Evolutionary conservation across 2,329 filamentous ascomycete species (phyloP).

Genomic region (Microcyclosporella mali): DNA sequence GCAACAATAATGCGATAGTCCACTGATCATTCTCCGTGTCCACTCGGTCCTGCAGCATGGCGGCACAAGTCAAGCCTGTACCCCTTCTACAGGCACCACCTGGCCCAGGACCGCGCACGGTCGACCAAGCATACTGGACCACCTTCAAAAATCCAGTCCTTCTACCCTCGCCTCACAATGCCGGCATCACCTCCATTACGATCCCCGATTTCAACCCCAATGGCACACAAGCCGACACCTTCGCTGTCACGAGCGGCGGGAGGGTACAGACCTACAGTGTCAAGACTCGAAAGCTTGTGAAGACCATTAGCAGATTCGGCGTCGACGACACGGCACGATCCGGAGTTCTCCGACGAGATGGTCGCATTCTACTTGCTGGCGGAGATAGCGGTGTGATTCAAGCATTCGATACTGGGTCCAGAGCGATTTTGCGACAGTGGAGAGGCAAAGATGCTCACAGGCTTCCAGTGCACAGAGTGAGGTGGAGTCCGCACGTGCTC

Average conservation of each 20-base stretch:
- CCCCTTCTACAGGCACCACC: constrained; percentile 76
- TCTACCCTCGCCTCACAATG: constrained; percentile 83
- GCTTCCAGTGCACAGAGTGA: constrained; percentile 86
- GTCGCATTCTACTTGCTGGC: constrained; percentile 80
- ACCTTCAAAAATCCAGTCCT: constrained; percentile 88
- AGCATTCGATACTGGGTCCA: constrained; percentile 84
- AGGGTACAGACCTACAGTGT: constrained; percentile 91
- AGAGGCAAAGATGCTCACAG: constrained; percentile 56
- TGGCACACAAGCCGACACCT: constrained; percentile 54
- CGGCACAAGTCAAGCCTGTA: constrained; percentile 75
- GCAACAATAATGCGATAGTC: neutral
- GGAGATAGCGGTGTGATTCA: constrained; percentile 90
- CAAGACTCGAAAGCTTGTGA: constrained; percentile 82
- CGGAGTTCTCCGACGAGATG: constrained; percentile 82
- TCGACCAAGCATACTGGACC: constrained; percentile 94
- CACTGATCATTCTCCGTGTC: neutral
- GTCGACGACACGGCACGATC: constrained; percentile 78
- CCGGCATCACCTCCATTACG: constrained; percentile 79
- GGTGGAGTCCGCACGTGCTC: constrained; percentile 76
- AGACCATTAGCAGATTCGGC: constrained; percentile 83
- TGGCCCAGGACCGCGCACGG: constrained; percentile 74
- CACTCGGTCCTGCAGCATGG: constrained; percentile 51
- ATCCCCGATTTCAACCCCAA: constrained; percentile 34
- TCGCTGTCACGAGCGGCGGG: constrained; percentile 90
- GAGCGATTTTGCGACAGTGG: constrained; percentile 94